These are phyloP conservation scores for Eutrema heterophyllum DNA, from an alignment of 345 rosid species.

Conservation along the genomic window DNA sequence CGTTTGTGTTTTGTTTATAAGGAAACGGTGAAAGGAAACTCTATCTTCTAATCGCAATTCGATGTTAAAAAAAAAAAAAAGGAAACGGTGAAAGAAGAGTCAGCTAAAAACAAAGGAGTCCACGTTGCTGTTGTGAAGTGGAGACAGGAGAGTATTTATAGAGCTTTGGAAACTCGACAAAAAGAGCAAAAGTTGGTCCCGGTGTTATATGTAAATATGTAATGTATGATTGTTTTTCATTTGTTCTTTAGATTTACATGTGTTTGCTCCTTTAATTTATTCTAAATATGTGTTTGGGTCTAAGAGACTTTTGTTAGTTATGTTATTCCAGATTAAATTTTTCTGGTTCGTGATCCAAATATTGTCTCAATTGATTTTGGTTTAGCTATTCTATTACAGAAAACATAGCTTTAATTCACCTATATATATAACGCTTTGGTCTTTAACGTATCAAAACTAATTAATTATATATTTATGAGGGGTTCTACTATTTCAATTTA, in stretches of 20 bases:
- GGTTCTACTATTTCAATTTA: background rate
- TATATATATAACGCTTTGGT: background rate
- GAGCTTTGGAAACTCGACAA: constrained; percentile 14
- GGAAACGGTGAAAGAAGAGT: constrained; percentile 30
- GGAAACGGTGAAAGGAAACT: constrained; percentile 23
- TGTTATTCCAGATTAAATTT: background rate
- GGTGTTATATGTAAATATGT: background rate
- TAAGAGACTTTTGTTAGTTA: background rate
- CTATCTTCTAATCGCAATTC: no score
- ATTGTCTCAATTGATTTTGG: background rate
- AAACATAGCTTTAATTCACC: background rate
- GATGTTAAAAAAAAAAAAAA: no score
- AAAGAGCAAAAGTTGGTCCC: constrained; percentile 15
- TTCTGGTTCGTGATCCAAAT: background rate
- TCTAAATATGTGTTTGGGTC: background rate
- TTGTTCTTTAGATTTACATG: constrained; percentile 6
- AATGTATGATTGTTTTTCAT: background rate
- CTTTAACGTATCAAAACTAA: background rate
- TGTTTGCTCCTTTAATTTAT: constrained; percentile 9
- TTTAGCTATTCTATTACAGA: background rate
- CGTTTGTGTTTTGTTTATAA: background rate
- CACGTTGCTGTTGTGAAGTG: constrained; percentile 24
- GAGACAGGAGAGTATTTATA: constrained; percentile 21
- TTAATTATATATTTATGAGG: background rate
- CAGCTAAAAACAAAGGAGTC: constrained; percentile 9